phyloP scores from a whole-genome alignment of 306 rosid genomes.

The Glycine tomentella region DNA sequence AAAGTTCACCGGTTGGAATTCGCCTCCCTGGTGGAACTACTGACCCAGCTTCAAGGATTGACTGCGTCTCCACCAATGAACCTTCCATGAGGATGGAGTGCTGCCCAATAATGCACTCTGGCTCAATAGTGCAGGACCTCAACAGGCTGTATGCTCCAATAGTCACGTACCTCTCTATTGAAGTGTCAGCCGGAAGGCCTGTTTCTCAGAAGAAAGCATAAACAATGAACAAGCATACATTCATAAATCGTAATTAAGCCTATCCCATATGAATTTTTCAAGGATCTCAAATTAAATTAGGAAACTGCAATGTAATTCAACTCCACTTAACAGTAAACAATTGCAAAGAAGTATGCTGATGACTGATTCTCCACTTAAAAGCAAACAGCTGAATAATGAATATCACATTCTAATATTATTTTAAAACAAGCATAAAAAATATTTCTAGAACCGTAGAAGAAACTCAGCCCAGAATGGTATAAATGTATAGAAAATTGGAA shows the following conservation, averaged over 20 bases:
- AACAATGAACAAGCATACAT: conserved; percentile 33
- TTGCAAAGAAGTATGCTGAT: conserved; percentile 25
- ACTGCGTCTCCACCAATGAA: conserved; percentile 88
- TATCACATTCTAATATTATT: conserved; percentile 2
- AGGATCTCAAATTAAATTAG: conserved; percentile 13
- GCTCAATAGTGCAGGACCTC: conserved; percentile 97
- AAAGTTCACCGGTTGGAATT: conserved; percentile 93
- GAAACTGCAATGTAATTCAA: conserved; percentile 5
- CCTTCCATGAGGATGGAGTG: conserved; percentile 99
- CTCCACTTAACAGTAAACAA: conserved; percentile 1
- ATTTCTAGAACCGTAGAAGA: background rate
- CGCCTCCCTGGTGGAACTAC: conserved; percentile 97
- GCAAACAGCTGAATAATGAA: conserved; percentile 5
- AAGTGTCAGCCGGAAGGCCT: conserved; percentile 97
- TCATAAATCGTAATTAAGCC: conserved; percentile 12
- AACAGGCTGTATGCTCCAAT: conserved; percentile 91
- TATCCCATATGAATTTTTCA: background rate
- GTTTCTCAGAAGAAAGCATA: conserved; percentile 49
- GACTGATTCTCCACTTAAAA: conserved; percentile 29
- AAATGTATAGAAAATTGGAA: background rate
- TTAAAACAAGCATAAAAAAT: background rate
- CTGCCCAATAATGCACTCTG: conserved; percentile 97
- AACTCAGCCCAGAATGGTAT: background rate
- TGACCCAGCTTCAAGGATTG: conserved; percentile 99
- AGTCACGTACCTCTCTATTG: conserved; percentile 86